These are phyloP conservation scores for Aspergillus hiratsukae DNA, from an alignment of 2,329 filamentous ascomycete species.

Conservation along the genomic window DNA sequence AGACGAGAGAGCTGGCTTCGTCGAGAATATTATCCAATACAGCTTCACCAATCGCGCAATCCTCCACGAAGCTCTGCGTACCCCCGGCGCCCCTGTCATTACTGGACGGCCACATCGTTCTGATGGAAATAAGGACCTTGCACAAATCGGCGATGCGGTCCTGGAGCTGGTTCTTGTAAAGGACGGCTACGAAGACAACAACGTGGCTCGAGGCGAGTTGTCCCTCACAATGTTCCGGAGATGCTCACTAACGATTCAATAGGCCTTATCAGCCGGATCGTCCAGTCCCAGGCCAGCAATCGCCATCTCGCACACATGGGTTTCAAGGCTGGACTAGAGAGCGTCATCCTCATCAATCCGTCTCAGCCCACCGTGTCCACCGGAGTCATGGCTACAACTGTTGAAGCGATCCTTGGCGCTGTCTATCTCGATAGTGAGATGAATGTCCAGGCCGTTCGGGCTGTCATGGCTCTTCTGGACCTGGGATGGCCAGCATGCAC, in stretches of 20 bases:
- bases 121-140: constrained; percentile 6
- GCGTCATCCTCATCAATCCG: constrained; percentile 10
- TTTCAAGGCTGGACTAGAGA: constrained; percentile 2
- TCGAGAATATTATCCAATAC: neutral
- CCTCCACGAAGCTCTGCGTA: neutral
- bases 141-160: constrained; percentile 4
- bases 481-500: constrained; percentile 8
- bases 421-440: constrained; percentile 25
- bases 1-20: neutral
- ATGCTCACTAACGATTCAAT: neutral
- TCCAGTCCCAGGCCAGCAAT: constrained; percentile 5
- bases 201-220: neutral
- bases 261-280: constrained; percentile 2
- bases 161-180: neutral
- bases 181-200: neutral
- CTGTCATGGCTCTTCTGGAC: constrained; percentile 7
- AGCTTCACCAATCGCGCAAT: neutral
- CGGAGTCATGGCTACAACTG: constrained; percentile 23
- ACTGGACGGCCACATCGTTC: neutral
- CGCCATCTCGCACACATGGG: constrained; percentile 10
- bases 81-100: neutral
- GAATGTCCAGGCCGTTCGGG: constrained; percentile 4
- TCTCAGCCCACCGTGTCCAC: constrained; percentile 15
- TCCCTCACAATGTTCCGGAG: neutral
- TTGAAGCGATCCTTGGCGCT: constrained; percentile 35